Evolutionary conservation across 805 yeast genomes (phyloP).

Genomic region (Candida xiaguanensis): DNA sequence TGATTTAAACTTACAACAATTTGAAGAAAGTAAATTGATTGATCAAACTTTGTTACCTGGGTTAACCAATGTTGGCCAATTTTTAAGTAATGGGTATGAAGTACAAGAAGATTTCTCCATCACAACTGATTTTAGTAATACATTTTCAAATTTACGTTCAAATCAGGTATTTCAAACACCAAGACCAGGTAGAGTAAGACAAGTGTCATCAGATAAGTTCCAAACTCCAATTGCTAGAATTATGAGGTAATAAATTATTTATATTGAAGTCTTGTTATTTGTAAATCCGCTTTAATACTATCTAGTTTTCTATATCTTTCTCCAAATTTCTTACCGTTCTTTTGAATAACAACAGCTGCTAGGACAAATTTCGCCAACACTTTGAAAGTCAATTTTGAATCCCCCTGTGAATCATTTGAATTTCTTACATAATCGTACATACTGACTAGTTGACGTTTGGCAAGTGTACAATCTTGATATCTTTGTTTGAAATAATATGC

Average conservation of each 20-base stretch:
- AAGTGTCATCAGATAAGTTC: constrained; percentile 35
- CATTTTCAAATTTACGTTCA: constrained; percentile 15
- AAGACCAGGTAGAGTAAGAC: constrained; percentile 33
- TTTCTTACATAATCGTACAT: constrained; percentile 32
- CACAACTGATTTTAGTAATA: constrained; percentile 20
- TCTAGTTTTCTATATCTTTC: constrained; percentile 21
- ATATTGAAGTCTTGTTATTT: constrained; percentile 20
- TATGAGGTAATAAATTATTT: constrained; percentile 19
- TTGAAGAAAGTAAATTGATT: constrained; percentile 10
- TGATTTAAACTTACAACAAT: constrained; percentile 28
- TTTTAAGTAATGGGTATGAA: constrained; percentile 30
- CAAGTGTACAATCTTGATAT: constrained; percentile 39
- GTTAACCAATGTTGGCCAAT: constrained; percentile 26
- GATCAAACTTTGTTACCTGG: constrained; percentile 34
- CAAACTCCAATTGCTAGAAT: constrained; percentile 42
- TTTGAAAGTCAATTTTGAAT: constrained; percentile 26
- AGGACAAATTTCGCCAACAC: constrained; percentile 36
- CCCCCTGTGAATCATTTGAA: constrained; percentile 29
- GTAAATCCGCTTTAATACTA: constrained; percentile 29
- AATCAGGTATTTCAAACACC: constrained; percentile 32
- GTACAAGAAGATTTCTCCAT: constrained; percentile 31
- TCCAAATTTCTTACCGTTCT: constrained; percentile 25
- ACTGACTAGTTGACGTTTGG: constrained; percentile 29
- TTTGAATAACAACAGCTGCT: constrained; percentile 31
- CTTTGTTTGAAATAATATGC: constrained; percentile 45